Evolutionary conservation across 371 early-diverging fungal species (phyloP).

Genomic region (Quaeritorhiza haematococci): DNA sequence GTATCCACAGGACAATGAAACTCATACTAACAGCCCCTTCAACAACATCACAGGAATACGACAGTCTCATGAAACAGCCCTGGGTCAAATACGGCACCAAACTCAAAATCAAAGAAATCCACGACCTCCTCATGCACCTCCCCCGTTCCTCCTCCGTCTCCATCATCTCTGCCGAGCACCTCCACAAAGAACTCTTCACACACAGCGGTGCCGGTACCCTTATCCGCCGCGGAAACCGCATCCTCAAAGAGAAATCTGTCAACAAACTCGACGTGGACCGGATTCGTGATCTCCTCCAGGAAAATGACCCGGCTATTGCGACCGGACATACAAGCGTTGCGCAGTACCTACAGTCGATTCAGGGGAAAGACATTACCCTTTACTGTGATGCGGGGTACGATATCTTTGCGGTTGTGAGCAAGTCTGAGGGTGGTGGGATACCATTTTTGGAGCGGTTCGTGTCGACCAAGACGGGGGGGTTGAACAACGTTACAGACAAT

Average conservation of each 20-base stretch:
- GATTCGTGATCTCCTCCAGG: constrained; percentile 73
- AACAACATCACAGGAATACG: constrained; percentile 45
- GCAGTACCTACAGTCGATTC: constrained; percentile 60
- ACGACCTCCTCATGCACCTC: constrained; percentile 87
- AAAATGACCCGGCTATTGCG: constrained; percentile 64
- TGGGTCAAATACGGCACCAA: constrained; percentile 96
- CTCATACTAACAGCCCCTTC: background rate
- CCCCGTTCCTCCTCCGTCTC: constrained; percentile 94
- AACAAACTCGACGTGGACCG: constrained; percentile 66
- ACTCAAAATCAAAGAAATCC: constrained; percentile 92
- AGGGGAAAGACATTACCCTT: constrained; percentile 49
- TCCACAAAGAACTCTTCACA: constrained; percentile 95
- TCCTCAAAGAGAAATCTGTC: constrained; percentile 65
- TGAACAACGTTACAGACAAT: constrained; percentile 88
- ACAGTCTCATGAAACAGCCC: constrained; percentile 78
- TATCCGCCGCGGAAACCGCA: constrained; percentile 88
- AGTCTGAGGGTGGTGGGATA: constrained; percentile 43
- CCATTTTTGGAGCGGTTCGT: constrained; percentile 74
- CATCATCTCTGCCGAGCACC: constrained; percentile 91
- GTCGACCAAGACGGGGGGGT: constrained; percentile 64
- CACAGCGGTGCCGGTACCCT: constrained; percentile 93
- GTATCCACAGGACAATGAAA: too few species aligned
- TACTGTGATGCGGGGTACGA: constrained; percentile 76
- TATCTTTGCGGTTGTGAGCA: constrained; percentile 79
- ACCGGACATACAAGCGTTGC: constrained; percentile 68